These are phyloP conservation scores for Cinnamomum chago DNA, from an alignment of 164 flowering plant species.

Conservation along the genomic window DNA sequence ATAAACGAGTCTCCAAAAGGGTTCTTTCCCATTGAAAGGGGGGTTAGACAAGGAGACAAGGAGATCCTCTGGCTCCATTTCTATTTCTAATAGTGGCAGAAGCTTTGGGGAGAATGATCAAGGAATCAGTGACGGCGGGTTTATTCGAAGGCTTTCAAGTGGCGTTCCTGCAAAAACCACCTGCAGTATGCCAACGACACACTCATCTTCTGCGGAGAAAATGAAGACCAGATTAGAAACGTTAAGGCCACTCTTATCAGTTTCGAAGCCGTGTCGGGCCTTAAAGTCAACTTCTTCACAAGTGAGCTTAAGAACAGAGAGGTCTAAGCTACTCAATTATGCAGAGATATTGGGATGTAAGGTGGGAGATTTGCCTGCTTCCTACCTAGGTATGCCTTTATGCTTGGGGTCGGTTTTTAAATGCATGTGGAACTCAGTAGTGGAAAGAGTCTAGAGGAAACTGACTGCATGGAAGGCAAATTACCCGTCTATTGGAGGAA, in stretches of 20 bases:
- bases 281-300: not conserved
- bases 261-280: not conserved
- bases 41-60: not conserved
- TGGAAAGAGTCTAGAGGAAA: not conserved
- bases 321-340: too few species aligned
- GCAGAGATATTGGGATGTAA: not conserved
- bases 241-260: not conserved
- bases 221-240: not conserved
- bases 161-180: not conserved
- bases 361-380: not conserved
- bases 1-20: not conserved
- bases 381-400: not conserved
- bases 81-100: not conserved
- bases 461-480: not conserved
- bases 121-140: not conserved
- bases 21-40: not conserved
- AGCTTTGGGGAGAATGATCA: not conserved
- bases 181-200: not conserved
- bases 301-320: not conserved
- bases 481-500: not conserved
- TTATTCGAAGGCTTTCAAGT: not conserved
- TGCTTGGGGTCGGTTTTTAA: not conserved
- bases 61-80: not conserved
- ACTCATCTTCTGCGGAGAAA: not conserved
- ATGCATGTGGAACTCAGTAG: not conserved